Percentiles rank a stretch among this genome's conserved stretches.
Evolutionary conservation across 768 basidiomycete genomes (phyloP).

Genomic region (Serendipita sp.): DNA sequence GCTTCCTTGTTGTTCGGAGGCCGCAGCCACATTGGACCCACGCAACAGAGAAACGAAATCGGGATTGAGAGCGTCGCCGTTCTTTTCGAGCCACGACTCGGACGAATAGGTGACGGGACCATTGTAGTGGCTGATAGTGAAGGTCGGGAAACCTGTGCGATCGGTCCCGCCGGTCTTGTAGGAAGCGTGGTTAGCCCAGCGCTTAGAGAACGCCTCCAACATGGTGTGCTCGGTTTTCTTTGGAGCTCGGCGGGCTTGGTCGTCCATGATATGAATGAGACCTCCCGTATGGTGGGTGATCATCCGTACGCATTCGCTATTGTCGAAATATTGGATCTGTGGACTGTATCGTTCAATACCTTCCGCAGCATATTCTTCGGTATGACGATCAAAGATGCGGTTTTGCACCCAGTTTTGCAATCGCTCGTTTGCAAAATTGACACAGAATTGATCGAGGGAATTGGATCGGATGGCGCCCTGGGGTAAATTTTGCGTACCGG

Average conservation of each 20-base stretch:
- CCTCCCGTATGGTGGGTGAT: conserved; percentile 80
- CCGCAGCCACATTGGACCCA: conserved; percentile 32
- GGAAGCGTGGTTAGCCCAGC: conserved; percentile 84
- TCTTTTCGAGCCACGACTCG: conserved; percentile 77
- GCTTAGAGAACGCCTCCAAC: conserved; percentile 85
- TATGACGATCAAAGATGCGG: conserved; percentile 62
- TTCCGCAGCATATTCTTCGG: conserved; percentile 70
- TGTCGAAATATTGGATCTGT: conserved; percentile 70
- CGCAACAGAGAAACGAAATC: conserved; percentile 84
- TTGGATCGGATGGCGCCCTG: conserved; percentile 55
- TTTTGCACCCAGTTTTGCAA: conserved; percentile 71
- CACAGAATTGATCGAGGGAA: conserved; percentile 88
- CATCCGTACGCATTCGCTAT: conserved; percentile 74
- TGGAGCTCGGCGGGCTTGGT: conserved; percentile 69
- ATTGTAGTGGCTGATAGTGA: conserved; percentile 84
- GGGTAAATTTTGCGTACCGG: conserved; percentile 75
- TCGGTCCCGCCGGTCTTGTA: conserved; percentile 73
- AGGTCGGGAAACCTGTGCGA: conserved; percentile 65
- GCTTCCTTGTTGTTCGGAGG: conserved; percentile 56
- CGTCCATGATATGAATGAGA: conserved; percentile 93
- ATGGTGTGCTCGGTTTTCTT: conserved; percentile 91
- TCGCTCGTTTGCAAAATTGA: conserved; percentile 93
- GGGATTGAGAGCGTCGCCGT: conserved; percentile 77
- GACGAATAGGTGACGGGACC: conserved; percentile 84
- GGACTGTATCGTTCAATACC: conserved; percentile 59